Conservation (phyloP, 2,329 filamentous ascomycete genomes). For the Claviceps capensis region DNA sequence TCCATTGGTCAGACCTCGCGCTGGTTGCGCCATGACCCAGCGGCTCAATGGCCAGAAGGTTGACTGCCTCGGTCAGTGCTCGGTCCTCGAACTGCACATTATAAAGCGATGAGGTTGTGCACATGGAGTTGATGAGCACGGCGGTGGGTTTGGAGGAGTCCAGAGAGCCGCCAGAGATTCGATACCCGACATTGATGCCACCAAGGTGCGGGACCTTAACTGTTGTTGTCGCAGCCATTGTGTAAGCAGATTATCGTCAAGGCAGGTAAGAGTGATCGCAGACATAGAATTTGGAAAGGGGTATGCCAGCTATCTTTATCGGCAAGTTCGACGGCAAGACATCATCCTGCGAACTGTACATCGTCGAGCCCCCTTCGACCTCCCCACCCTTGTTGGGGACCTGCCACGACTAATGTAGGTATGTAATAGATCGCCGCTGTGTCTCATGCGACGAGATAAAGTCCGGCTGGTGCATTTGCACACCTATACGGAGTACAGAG, state of each 20-base stretch:
- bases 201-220: slow-evolving; percentile 33
- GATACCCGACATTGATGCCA: slow-evolving; percentile 32
- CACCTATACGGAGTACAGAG: too few species aligned
- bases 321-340: too few species aligned
- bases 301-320: too few species aligned
- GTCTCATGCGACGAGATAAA: too few species aligned
- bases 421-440: too few species aligned
- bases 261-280: too few species aligned
- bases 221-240: slow-evolving; percentile 27
- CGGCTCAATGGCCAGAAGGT: slow-evolving; percentile 38
- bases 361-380: too few species aligned
- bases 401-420: too few species aligned
- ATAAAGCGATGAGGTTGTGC: slow-evolving; percentile 33
- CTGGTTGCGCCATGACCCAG: slow-evolving; percentile 37
- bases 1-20: slow-evolving; percentile 32
- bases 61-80: slow-evolving; percentile 26
- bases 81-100: slow-evolving; percentile 27
- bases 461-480: too few species aligned
- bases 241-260: background rate
- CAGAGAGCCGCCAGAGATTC: slow-evolving; percentile 25
- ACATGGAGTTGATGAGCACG: slow-evolving; percentile 39
- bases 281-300: too few species aligned
- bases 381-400: too few species aligned
- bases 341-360: too few species aligned
- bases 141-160: slow-evolving; percentile 37